Base-by-base conservation (phyloP, 176 grass and related monocot genomes). In the Musa schizocarpa region DNA sequence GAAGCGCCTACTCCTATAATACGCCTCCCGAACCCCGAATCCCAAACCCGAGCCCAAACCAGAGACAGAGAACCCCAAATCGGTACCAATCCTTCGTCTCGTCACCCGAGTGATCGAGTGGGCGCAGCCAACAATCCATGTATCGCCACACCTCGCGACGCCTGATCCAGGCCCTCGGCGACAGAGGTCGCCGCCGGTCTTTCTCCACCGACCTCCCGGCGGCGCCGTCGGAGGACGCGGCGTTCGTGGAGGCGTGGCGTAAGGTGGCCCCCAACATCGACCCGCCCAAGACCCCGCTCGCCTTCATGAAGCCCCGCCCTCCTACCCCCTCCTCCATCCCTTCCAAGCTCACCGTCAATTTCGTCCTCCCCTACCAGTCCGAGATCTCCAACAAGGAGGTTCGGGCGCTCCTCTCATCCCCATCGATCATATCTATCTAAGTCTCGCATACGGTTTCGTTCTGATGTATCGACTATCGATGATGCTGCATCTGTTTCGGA, bases 341-440 rank as follows among this genome's bases (percentile, higher is more conserved):
- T 14, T 49, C 67, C 67, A 69, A 69, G 67, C 67, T 50, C 29
- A 50, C 67, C 67, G 13, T 69, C 67, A 69, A 69, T 27, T 69
- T 69, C 67, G 27, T 69, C 34, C 67, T 69, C 29, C 67, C 67
- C 26, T 50, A 50, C 67, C 67, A 69, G 29, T 69, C 27, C 29
- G 67, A 69, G 67, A 69, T 69, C 34, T 50, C 67, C 67, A 50
- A 69, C 14, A 69, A 69, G 34, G 67, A 69, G 27, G 67, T 69
- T 27, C 29, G 26, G 10, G 13, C 24, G 9, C 22, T 12, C 22
- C 26, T 13, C 26, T 3, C 11, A 12, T 24, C 13, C 17, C 66
- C 16, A 13, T 17, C 12, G 14, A 8, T 27, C 25, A 26, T 34
- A 13, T 0, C 13, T 11, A 57, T 57, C 11, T 11, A 57, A 2